Base-by-base conservation (phyloP, 2,329 filamentous ascomycete species). In the Fusarium incarnatum region DNA sequence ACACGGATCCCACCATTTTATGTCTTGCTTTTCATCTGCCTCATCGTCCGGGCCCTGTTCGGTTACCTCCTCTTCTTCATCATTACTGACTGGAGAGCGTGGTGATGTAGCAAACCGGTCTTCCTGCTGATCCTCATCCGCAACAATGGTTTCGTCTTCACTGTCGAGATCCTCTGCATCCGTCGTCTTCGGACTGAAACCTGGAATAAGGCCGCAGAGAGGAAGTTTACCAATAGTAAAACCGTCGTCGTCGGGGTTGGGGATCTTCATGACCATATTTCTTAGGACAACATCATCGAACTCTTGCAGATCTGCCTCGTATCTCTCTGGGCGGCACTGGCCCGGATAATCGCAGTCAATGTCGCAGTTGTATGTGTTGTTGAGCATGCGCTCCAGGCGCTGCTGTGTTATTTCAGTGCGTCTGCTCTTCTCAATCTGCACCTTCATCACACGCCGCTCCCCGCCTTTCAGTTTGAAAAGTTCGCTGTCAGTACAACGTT, bases 261-360 rank as follows among this genome's bases (percentile, higher is more conserved):
- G 46, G 7, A 13, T 22, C 5, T 20, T 16, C 10, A 50, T 47
- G n/a, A 4, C 6, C 8, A 11, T 18, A 8, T 52, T 30, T 18
- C 9, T 20, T 12, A n/a, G 20, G 10, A 59, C 22, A 3, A 46
- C 32, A n/a, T 41, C 45, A 13, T 8, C 20, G 12, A 34, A 16
- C 16, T 13, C 18, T 34, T 28, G 59, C 9, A n/a, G 41, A 8
- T 9, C 23, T 11, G 37, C 46, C 30, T 57, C 32, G 12, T 49
- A 56, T 41, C 68, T 42, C 55, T 69, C 64, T 8, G 20, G 44
- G 12, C 60, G 32, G 37, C 75, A 77, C 49, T 76, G 60, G 20
- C 68, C 68, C 1, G 72, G 72, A 50, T 71, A 72, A n/a, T 72
- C 64, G 25, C 76, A 77, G 23, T 76, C 73, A 3, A 56, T 15